Evolutionary conservation across 2,329 filamentous ascomycete species (phyloP), one percentile per base, ranked within the genome.

Genomic region (Fusarium goolgardi): DNA sequence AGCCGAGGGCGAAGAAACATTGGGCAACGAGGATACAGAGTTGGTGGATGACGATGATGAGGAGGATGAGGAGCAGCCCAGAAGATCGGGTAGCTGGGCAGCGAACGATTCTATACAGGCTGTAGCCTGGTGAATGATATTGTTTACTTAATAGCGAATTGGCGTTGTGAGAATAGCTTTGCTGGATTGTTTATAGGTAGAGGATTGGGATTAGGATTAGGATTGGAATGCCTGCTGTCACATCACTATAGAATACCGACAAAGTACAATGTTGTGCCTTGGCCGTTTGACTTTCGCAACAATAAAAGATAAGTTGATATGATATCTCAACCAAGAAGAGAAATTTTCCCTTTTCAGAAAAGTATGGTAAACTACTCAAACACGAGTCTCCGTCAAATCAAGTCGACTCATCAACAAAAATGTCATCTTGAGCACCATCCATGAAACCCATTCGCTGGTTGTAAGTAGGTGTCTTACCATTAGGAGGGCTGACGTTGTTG

Each of bases 371-470:
- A 67, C 29, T 57, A 25, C 32, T 34, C n/a, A 18, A 45, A 20
- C n/a, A 29, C 8, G 6, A 12, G 18, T 10, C 12, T 16, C 10
- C 20, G 12, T 13, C 6, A 1, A 39, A 18, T n/a, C n/a, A 3
- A 13, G 3, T 12, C 18, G 66, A 70, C n/a, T 55, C 16, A 3
- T 62, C 27, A 3, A 45, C 59, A 44, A 74, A 74, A 32, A 78
- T 77, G 20, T 79, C 76, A 10, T 75, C 74, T 46, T 78, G 76
- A 9, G 75, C 72, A 23, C 76, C 76, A 7, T 75, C 69, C 56
- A 69, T 64, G 60, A 75, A 79, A 0, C 77, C 76, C 75, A 78
- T 78, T 31, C 73, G 74, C 63, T 70, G 60, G 60, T 77, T 78
- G 40, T 78, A 79, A 4, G 73, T 75, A 1, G 76, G 76, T 1